Evolutionary conservation across 2,329 filamentous ascomycete species (phyloP), one percentile per base, ranked within the genome.

Genomic region (Aspergillus sp.): DNA sequence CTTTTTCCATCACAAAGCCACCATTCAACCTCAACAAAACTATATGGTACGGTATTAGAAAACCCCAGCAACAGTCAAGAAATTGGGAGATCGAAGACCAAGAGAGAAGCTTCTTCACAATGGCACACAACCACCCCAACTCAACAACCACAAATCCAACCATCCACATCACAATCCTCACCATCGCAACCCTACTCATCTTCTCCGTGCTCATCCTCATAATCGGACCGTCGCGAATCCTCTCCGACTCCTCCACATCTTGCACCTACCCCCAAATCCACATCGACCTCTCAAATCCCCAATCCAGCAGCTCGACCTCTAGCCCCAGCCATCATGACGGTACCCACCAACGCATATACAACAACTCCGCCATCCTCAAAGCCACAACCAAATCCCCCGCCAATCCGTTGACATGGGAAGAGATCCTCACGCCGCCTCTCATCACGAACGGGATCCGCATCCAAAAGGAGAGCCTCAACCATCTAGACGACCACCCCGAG

Each of bases 121-220:
- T 30, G 27, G 27, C 27, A 9, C 27, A 30, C 40, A 19, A 17
- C 49, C 13, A 19, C 39, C 24, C 45, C 41, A 34, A 4, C 39
- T 37, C 34, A 37, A 37, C 34, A n/a, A 12, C 20, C 39, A 19
- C 30, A 27, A 51, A 22, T 44, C 55, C 57, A n/a, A 37, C 46
- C 41, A 40, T 53, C 47, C 49, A 49, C 15, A 58, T 60, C n/a
- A 56, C 44, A 12, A 11, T 56, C 20, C 15, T 51, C 19, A 57
- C 55, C 45, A 41, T 60, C 37, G 20, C 47, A 27, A 50, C 49
- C 6, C 46, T 60, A 7, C 40, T 57, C 46, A 40, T 54, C 22
- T 42, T 54, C 33, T 17, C 42, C 20, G 15, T 54, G 8, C 33
- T 54, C 19, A 49, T 60, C 17, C 55, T 60, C n/a, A 45, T 58